A percentile compares a stretch with the other conserved stretches of the same genome.
Evolutionary conservation across 176 grass and related monocot species (phyloP).

Genomic region (Eleusine coracana): DNA sequence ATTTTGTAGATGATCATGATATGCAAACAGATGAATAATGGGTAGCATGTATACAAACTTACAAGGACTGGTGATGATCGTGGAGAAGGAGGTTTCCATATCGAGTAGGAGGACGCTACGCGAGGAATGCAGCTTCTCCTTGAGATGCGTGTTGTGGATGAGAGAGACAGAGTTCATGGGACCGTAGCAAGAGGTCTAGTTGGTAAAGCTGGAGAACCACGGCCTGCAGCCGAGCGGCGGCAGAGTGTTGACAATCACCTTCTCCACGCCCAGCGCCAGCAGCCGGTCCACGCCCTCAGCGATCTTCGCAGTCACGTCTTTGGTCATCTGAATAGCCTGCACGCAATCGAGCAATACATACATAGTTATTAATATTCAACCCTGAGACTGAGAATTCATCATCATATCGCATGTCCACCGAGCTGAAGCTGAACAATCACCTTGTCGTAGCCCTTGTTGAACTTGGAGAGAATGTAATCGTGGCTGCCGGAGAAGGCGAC

Average conservation of each 20-base stretch:
- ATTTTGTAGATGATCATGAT: too few relatives aligned
- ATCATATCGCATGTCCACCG: too few relatives aligned
- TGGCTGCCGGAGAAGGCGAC: constrained; percentile 41
- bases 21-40: too few relatives aligned
- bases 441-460: neutral
- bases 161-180: neutral
- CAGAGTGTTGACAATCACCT: constrained; percentile 47
- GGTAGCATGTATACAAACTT: too few relatives aligned
- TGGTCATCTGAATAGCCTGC: neutral
- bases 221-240: constrained; percentile 58
- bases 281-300: constrained; percentile 32
- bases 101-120: constrained; percentile 2
- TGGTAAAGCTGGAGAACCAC: neutral
- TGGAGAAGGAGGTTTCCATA: constrained; percentile 14
- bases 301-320: constrained; percentile 33
- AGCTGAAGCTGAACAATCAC: neutral
- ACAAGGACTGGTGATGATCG: neutral
- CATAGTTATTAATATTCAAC: too few relatives aligned
- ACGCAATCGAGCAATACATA: too few relatives aligned
- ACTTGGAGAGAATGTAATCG: constrained; percentile 18
- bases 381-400: too few relatives aligned
- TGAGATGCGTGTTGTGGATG: constrained; percentile 31
- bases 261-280: constrained; percentile 22
- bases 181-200: constrained; percentile 34
- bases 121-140: neutral